Percentiles rank a stretch among this genome's conserved stretches.
Conservation (phyloP, 2,329 filamentous ascomycete species). For the Verticillium isaacii region DNA sequence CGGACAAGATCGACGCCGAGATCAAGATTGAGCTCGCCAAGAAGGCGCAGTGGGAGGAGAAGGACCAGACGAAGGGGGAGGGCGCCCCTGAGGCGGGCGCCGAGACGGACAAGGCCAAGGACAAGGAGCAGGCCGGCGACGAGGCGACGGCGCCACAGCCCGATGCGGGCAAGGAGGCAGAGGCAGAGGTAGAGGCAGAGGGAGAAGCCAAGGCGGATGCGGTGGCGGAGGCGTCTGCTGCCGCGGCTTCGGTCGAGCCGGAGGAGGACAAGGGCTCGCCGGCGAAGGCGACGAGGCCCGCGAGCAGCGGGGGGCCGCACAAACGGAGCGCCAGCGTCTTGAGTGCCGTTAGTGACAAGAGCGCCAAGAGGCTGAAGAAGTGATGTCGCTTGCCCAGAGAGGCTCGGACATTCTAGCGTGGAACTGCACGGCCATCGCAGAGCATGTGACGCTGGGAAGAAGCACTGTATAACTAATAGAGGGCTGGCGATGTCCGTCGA, state of each 20-base stretch:
- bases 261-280: conserved; percentile 14
- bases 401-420: background rate
- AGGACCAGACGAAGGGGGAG: conserved; percentile 9
- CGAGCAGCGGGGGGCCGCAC: conserved; percentile 41
- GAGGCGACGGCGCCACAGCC: background rate
- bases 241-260: conserved; percentile 3
- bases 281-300: conserved; percentile 27
- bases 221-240: conserved; percentile 3
- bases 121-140: background rate
- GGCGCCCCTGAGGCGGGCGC: background rate
- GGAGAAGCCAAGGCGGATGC: conserved; percentile 1
- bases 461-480: background rate
- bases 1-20: conserved; percentile 72
- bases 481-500: background rate
- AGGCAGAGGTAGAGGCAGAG: background rate
- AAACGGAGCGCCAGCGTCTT: conserved; percentile 83
- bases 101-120: background rate
- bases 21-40: conserved; percentile 56
- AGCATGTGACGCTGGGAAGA: background rate
- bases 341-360: conserved; percentile 64
- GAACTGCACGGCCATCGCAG: background rate
- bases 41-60: conserved; percentile 47
- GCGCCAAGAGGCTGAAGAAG: conserved; percentile 53
- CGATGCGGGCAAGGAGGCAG: conserved; percentile 4
- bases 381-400: conserved; percentile 17